These are phyloP conservation scores for Knoxdaviesia proteae DNA, from an alignment of 2,329 filamentous ascomycete genomes.

Conservation along the genomic window DNA sequence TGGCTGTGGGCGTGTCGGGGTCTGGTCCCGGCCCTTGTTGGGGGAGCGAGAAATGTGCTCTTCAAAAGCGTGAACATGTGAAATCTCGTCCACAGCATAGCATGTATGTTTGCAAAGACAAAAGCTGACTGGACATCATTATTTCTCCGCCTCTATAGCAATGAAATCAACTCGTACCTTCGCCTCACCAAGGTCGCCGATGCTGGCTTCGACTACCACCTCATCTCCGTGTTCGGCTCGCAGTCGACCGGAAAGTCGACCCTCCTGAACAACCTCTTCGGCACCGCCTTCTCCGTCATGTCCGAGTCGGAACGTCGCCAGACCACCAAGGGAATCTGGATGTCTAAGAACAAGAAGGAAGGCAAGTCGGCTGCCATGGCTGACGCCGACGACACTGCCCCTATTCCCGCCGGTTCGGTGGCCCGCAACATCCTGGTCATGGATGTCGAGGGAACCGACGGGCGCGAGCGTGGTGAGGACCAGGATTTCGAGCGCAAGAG, in stretches of 20 bases:
- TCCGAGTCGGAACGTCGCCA: conserved; percentile 82
- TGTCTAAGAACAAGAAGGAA: conserved; percentile 81
- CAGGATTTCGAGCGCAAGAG: conserved; percentile 99
- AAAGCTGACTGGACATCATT: background rate
- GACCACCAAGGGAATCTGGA: conserved; percentile 98
- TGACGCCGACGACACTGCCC: conserved; percentile 19
- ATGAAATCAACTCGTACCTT: conserved; percentile 65
- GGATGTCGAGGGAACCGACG: conserved; percentile 97
- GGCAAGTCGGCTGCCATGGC: conserved; percentile 47
- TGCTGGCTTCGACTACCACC: conserved; percentile 95
- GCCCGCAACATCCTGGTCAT: conserved; percentile 75
- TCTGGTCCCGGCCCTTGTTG: too few species aligned
- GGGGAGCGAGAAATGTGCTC: too few species aligned
- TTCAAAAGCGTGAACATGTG: too few species aligned
- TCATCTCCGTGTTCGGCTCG: conserved; percentile 96
- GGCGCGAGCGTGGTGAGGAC: conserved; percentile 86
- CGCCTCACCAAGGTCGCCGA: conserved; percentile 58
- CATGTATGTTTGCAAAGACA: too few species aligned
- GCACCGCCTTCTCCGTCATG: conserved; percentile 95
- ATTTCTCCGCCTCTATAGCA: conserved; percentile 23
- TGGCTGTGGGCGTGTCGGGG: too few species aligned
- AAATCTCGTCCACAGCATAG: too few species aligned
- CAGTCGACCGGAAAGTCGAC: conserved; percentile 98
- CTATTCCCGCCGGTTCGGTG: too few species aligned
- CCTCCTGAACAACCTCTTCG: conserved; percentile 85